Evolutionary conservation across 1,284 basidiomycete species (phyloP), one percentile per base, ranked within the genome.

Genomic region (Acaromyces ingoldii): DNA sequence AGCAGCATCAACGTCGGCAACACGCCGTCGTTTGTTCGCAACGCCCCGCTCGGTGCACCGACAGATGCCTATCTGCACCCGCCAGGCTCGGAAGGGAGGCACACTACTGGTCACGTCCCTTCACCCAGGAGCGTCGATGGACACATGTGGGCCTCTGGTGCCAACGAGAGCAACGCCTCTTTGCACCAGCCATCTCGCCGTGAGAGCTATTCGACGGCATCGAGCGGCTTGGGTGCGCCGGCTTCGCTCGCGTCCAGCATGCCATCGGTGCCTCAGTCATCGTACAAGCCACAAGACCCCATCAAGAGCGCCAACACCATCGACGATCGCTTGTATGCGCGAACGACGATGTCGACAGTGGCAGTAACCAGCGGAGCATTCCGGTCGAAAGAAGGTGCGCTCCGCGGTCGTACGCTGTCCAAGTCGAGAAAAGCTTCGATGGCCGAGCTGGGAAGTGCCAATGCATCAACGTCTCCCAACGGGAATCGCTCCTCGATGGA

Each of bases 311-410:
- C 53, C 53, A 55, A 57, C 48, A 63, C 55, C 17, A 59, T 59
- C 2, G 67, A 72, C 13, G 65, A 70, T 22, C 50, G 63, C 44
- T 58, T 74, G 24, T 63, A 69, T 57, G 57, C 45, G 28, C 62
- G 67, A 26, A 62, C 72, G 3, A 75, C 70, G 0, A 75, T 75
- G 72, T 47, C 60, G 44, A 71, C 64, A n/a, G 53, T 75, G 3
- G 51, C 68, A 5, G 63, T 75, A 15, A 58, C 65, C 19, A 65
- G 64, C 44, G 60, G 61, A 31, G 58, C 68, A 1, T 67, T 65
- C 29, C 15, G 29, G 10, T 13, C 11, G 19, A 45, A 30, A 17
- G 29, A 41, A 38, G n/a, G n/a, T n/a, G 42, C 33, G 13, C 25
- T 30, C 29, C 36, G 39, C 19, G 29, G 21, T 30, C 13, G 24